Conservation (phyloP, 192 early-diverging fungal species). For the Backusella parvicylindrica region DNA sequence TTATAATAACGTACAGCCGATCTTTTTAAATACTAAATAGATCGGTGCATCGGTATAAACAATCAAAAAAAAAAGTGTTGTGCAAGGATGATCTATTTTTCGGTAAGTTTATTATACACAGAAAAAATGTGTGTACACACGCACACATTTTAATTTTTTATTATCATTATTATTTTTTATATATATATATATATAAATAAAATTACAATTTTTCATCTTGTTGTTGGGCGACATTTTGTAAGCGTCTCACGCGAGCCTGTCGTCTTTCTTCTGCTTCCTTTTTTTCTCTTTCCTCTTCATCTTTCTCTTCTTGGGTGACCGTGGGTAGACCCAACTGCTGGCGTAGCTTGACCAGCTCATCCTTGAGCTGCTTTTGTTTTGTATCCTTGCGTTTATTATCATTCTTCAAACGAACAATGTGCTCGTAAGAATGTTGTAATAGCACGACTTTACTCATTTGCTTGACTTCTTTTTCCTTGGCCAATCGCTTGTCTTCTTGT, state of each 20-base stretch:
- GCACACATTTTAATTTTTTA: not conserved
- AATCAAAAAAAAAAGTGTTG: too few species aligned
- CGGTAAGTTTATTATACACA: too few species aligned
- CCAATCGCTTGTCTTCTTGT: slow-evolving; percentile 2
- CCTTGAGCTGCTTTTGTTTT: slow-evolving; percentile 25
- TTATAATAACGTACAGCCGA: not conserved
- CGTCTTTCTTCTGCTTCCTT: slow-evolving; percentile 11
- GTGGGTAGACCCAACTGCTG: slow-evolving; percentile 20
- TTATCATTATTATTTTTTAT: not conserved
- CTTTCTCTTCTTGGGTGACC: slow-evolving; percentile 22
- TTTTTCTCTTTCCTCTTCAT: slow-evolving; percentile 14
- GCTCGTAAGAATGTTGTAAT: slow-evolving; percentile 63
- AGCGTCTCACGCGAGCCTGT: slow-evolving; percentile 4
- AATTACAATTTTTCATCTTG: not conserved
- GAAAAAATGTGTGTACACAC: not conserved
- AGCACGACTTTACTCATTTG: slow-evolving; percentile 85
- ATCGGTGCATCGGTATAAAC: not conserved
- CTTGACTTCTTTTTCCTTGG: slow-evolving; percentile 53
- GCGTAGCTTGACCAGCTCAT: slow-evolving; percentile 21
- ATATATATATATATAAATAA: not conserved
- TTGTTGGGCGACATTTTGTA: slow-evolving; percentile 5
- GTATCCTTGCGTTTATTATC: slow-evolving; percentile 37
- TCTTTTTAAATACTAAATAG: not conserved
- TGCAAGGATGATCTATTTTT: too few species aligned
- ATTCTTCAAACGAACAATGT: slow-evolving; percentile 51